Evolutionary conservation across 306 rosid genomes (phyloP).

Genomic region (Quercus mongolica): DNA sequence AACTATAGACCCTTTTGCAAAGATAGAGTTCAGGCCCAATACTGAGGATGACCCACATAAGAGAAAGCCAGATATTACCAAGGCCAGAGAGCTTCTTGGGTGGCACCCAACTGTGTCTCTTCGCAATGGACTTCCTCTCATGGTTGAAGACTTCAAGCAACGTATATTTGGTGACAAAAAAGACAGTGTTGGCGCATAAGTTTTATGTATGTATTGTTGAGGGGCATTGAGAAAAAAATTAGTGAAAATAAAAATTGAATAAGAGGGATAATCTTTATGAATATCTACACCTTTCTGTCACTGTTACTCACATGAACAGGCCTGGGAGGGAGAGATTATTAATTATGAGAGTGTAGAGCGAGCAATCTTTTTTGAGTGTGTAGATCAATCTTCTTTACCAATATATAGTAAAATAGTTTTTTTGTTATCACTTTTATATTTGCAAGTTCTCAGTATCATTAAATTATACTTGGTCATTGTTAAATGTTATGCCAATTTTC

Average conservation of each 20-base stretch:
- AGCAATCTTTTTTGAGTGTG: neutral
- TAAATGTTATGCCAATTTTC: too few relatives aligned
- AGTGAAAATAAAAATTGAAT: conserved; percentile 6
- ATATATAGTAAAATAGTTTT: neutral
- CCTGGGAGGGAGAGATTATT: conserved; percentile 4
- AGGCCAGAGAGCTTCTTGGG: conserved; percentile 79
- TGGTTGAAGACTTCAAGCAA: conserved; percentile 80
- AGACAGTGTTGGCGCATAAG: conserved; percentile 14
- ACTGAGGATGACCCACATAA: conserved; percentile 97
- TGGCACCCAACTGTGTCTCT: conserved; percentile 91
- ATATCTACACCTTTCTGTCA: neutral
- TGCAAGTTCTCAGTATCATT: too few relatives aligned
- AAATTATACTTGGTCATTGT: too few relatives aligned
- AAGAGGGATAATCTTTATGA: neutral
- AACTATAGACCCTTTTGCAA: conserved; percentile 79
- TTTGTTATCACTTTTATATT: neutral
- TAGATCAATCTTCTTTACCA: conserved; percentile 2
- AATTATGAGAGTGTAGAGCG: neutral
- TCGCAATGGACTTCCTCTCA: conserved; percentile 80
- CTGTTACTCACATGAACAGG: neutral
- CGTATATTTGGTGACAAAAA: conserved; percentile 67
- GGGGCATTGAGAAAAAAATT: neutral
- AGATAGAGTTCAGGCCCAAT: conserved; percentile 84
- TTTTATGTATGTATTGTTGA: neutral
- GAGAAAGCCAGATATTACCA: conserved; percentile 93